Percentiles rank a stretch among this genome's conserved stretches.
Conservation (phyloP, 495 filamentous ascomycete species). For the Neurospora sublineolata region DNA sequence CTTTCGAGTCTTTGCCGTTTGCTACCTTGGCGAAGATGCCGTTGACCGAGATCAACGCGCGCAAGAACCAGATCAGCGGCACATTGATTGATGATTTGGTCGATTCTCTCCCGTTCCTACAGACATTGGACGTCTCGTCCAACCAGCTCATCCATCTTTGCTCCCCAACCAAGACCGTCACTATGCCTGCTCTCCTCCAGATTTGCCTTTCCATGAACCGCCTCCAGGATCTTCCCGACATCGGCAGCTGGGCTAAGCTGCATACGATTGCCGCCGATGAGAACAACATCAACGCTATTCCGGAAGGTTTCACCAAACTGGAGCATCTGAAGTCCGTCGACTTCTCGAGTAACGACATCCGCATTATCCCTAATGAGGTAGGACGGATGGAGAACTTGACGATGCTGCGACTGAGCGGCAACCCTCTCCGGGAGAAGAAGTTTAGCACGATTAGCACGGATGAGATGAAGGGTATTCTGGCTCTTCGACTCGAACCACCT, state of each 20-base stretch:
- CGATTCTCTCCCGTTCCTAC: conserved; percentile 47
- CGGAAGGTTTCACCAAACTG: conserved; percentile 59
- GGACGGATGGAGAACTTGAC: conserved; percentile 68
- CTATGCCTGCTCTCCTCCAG: conserved; percentile 60
- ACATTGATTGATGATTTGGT: conserved; percentile 54
- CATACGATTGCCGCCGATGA: conserved; percentile 63
- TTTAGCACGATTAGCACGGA: conserved; percentile 69
- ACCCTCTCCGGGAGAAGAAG: conserved; percentile 79
- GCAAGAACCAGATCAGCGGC: conserved; percentile 67
- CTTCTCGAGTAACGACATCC: conserved; percentile 74
- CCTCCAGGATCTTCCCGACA: conserved; percentile 55
- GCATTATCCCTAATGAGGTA: conserved; percentile 60
- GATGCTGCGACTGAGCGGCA: conserved; percentile 65
- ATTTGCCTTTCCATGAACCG: conserved; percentile 68
- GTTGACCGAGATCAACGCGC: conserved; percentile 61
- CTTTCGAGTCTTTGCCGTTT: conserved; percentile 57
- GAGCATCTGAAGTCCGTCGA: conserved; percentile 60
- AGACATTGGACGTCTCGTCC: conserved; percentile 61
- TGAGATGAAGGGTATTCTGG: conserved; percentile 68
- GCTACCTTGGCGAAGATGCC: conserved; percentile 53
- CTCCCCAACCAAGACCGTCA: conserved; percentile 13
- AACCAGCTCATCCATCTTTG: conserved; percentile 54
- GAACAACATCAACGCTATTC: conserved; percentile 64
- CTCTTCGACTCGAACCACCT: conserved; percentile 52
- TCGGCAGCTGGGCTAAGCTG: conserved; percentile 61